phyloP scores from a whole-genome alignment of 768 basidiomycete genomes.

The Exidia glandulosa region DNA sequence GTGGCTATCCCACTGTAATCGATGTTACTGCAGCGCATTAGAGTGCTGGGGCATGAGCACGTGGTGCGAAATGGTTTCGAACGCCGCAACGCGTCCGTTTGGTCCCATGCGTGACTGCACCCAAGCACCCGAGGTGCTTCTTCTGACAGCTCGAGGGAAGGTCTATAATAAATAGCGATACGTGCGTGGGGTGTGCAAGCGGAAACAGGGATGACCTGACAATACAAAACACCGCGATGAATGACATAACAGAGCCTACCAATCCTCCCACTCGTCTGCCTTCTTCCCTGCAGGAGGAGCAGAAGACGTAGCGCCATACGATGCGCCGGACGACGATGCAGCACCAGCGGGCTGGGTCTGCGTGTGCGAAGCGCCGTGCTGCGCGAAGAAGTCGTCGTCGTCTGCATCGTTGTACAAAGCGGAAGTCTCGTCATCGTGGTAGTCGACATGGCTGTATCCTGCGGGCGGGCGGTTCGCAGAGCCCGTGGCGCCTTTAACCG shows the following conservation, averaged over 20 bases:
- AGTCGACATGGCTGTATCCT: conserved; percentile 3
- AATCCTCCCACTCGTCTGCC: conserved; percentile 73
- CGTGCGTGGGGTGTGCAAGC: no score
- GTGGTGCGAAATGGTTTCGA: not conserved
- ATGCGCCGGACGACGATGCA: conserved; percentile 8
- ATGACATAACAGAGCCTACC: conserved; percentile 25
- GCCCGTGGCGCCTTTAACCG: conserved; percentile 28
- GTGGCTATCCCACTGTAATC: no score
- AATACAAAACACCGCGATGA: not conserved
- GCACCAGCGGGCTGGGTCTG: conserved; percentile 7
- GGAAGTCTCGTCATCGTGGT: conserved; percentile 45
- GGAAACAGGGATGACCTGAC: not conserved
- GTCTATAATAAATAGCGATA: no score
- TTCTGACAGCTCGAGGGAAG: no score
- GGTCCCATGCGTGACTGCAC: not conserved
- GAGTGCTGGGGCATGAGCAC: no score
- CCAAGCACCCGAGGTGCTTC: no score
- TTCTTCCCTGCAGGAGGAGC: conserved; percentile 23
- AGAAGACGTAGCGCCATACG: conserved; percentile 5
- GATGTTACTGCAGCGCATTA: no score
- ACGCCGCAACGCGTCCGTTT: not conserved
- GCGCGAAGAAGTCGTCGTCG: conserved; percentile 48
- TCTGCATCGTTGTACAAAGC: conserved; percentile 46
- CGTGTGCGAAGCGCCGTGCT: conserved; percentile 25
- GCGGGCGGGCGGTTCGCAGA: not conserved